phyloP scores from a whole-genome alignment of 140 eudicot genomes.

The Ambrosia hybrid region DNA sequence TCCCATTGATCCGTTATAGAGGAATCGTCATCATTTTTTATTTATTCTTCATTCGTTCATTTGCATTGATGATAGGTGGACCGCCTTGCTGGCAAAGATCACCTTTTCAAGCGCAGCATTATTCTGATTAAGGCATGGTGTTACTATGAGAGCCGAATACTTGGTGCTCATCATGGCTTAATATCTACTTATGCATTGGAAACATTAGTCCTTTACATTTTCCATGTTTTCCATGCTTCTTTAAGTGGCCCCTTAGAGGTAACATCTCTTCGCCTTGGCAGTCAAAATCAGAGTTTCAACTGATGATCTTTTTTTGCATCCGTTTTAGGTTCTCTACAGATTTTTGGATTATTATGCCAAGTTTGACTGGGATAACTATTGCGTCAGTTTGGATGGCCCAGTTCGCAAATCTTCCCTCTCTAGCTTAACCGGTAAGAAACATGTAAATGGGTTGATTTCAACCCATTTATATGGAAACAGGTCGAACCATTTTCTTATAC shows the following conservation, averaged over 20 bases:
- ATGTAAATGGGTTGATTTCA: neutral
- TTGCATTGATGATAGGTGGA: constrained; percentile 49
- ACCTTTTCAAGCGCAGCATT: constrained; percentile 67
- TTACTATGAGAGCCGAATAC: constrained; percentile 70
- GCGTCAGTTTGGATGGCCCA: constrained; percentile 64
- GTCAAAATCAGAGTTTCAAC: neutral
- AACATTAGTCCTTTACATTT: constrained; percentile 59
- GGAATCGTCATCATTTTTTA: neutral
- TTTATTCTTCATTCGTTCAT: neutral
- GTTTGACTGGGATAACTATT: constrained; percentile 68
- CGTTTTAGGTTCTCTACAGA: constrained; percentile 57
- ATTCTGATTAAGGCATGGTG: constrained; percentile 76
- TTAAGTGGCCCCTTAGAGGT: constrained; percentile 57
- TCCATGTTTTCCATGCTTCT: constrained; percentile 57
- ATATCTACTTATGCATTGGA: constrained; percentile 78
- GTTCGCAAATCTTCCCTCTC: constrained; percentile 51
- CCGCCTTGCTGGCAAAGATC: constrained; percentile 64
- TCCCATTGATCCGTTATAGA: neutral
- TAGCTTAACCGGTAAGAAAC: constrained; percentile 48
- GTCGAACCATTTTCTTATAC: neutral
- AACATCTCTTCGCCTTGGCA: constrained; percentile 18
- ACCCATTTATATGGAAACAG: neutral
- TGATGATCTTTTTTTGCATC: neutral
- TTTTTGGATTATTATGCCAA: constrained; percentile 66
- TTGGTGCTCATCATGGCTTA: constrained; percentile 72